Percentiles rank a stretch among this genome's conserved stretches.
Evolutionary conservation across 2,329 filamentous ascomycete species (phyloP).

Genomic region (Aspergillus uvarum): DNA sequence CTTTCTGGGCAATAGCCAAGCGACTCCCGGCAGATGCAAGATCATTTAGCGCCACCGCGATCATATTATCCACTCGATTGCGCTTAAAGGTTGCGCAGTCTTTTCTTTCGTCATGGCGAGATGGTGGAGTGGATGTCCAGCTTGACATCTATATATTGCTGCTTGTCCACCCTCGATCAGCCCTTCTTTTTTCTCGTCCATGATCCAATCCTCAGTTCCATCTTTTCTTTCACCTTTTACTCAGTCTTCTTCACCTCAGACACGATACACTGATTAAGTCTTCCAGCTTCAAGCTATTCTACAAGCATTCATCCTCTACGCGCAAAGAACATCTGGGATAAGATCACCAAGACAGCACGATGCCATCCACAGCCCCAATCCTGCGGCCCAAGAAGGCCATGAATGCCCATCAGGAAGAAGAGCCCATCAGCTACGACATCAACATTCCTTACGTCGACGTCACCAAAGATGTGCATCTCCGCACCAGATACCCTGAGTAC

Average conservation of each 20-base stretch:
- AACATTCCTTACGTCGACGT: conserved; percentile 50
- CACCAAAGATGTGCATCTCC: conserved; percentile 37
- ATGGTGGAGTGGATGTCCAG: conserved; percentile 7
- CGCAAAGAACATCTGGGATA: neutral
- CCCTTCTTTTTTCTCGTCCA: conserved; percentile 8
- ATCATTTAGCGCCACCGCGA: conserved; percentile 19
- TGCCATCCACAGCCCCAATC: conserved; percentile 36
- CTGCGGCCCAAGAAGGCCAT: conserved; percentile 27
- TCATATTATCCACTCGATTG: conserved; percentile 22
- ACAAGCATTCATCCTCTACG: neutral
- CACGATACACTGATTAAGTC: neutral
- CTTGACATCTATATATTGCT: conserved; percentile 8
- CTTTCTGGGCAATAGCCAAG: conserved; percentile 12
- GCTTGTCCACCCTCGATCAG: neutral
- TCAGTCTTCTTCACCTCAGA: neutral
- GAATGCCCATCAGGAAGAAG: conserved; percentile 29
- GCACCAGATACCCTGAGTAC: conserved; percentile 47
- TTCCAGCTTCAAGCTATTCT: neutral
- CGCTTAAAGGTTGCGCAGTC: conserved; percentile 16
- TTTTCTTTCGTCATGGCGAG: conserved; percentile 5
- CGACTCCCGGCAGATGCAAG: conserved; percentile 21
- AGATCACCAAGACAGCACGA: conserved; percentile 15
- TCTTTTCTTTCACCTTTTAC: conserved; percentile 3
- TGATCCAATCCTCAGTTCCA: neutral
- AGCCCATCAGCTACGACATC: conserved; percentile 48